Conservation (phyloP, 345 rosid genomes). For the Populus ilicifolia region DNA sequence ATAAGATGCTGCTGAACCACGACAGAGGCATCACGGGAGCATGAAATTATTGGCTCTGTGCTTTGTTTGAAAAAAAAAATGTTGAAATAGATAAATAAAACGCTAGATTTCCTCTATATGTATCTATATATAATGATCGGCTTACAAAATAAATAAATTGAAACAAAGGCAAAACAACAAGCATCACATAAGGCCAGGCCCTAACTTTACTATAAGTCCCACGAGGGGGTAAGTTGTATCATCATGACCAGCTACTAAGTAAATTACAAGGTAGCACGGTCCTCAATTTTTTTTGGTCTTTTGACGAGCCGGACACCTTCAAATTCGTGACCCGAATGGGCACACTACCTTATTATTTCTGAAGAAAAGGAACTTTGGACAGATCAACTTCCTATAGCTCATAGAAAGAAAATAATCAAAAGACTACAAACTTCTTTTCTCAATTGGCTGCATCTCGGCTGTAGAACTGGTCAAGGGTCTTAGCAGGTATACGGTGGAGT, state of each 20-base stretch:
- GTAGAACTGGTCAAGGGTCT: conserved; percentile 82
- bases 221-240: not conserved
- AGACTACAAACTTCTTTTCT: not conserved
- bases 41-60: not conserved
- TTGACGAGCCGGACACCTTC: not conserved
- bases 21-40: not conserved
- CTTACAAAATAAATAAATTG: not conserved
- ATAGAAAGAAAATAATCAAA: conserved; percentile 1
- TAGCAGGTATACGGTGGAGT: conserved; percentile 96
- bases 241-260: conserved; percentile 9
- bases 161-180: not conserved
- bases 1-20: not conserved
- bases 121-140: not conserved
- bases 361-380: not conserved
- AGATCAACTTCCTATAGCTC: conserved; percentile 4
- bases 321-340: conserved; percentile 1
- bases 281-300: not conserved
- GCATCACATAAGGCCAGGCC: conserved; percentile 2
- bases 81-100: not conserved
- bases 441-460: conserved; percentile 64
- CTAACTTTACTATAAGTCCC: not conserved
- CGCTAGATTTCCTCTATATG: not conserved
- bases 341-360: conserved; percentile 20
- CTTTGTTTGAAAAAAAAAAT: not conserved
- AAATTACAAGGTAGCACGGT: conserved; percentile 19